Conservation (phyloP, 306 rosid species). For the Rosa persica region DNA sequence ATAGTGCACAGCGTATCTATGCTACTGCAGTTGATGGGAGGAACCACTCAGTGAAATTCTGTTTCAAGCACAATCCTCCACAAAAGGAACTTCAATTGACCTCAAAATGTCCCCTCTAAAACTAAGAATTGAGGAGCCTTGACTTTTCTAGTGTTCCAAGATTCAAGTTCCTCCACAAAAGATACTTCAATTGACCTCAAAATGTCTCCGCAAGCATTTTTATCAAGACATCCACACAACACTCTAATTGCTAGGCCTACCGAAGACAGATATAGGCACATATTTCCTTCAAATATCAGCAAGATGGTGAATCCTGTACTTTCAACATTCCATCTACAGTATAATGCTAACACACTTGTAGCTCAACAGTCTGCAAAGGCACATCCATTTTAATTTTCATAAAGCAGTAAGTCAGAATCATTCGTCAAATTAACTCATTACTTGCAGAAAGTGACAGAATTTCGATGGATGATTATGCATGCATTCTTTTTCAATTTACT, state of each 20-base stretch:
- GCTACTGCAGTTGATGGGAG: background rate
- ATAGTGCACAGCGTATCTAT: background rate
- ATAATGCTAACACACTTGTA: background rate
- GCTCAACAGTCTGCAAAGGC: background rate
- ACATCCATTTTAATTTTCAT: no score
- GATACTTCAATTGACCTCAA: background rate
- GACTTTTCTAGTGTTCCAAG: background rate
- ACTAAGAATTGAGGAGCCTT: background rate
- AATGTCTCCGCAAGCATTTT: background rate
- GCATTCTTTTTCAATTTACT: background rate
- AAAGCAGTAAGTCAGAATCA: background rate
- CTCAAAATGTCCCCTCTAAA: background rate
- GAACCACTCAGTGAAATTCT: background rate
- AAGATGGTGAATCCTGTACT: background rate
- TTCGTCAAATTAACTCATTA: background rate
- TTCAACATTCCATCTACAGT: background rate
- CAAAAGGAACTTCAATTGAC: background rate
- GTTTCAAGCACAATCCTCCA: background rate
- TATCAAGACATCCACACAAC: background rate
- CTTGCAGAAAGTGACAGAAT: background rate
- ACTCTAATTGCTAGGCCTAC: background rate
- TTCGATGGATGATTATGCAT: background rate
- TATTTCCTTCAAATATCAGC: background rate
- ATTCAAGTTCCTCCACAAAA: background rate
- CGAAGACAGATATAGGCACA: background rate